phyloP scores from a whole-genome alignment of 108 stramenopile species.

The Cyclostephanos invisitatus region DNA sequence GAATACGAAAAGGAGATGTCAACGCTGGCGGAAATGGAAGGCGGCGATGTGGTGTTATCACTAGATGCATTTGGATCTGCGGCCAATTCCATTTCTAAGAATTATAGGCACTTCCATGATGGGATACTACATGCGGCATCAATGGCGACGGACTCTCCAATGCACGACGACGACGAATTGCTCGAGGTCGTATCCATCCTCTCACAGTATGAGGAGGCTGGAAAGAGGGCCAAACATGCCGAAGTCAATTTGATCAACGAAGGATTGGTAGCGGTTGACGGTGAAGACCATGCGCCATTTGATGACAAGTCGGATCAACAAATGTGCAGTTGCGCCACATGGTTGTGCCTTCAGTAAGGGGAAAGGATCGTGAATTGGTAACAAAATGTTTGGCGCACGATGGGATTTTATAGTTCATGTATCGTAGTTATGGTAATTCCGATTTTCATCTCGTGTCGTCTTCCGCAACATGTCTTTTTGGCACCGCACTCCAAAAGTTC shows the following conservation, averaged over 20 bases:
- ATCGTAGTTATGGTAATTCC: too few relatives aligned
- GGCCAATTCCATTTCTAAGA: background rate
- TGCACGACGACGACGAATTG: constrained; percentile 43
- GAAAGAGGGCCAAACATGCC: background rate
- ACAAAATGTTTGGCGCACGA: background rate
- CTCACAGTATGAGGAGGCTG: constrained; percentile 35
- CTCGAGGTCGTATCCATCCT: constrained; percentile 55
- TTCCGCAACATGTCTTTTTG: too few relatives aligned
- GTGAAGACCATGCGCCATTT: background rate
- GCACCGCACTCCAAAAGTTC: too few relatives aligned
- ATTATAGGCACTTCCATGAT: constrained; percentile 21
- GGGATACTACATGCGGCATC: constrained; percentile 19
- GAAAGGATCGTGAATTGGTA: background rate
- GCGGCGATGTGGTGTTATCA: background rate
- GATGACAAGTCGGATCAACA: background rate
- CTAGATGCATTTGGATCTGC: background rate
- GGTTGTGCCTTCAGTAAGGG: background rate
- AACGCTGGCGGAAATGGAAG: background rate
- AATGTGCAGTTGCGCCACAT: background rate
- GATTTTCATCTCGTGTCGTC: too few relatives aligned
- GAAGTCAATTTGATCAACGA: too few relatives aligned
- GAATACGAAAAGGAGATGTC: background rate
- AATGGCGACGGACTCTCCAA: background rate
- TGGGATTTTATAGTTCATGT: too few relatives aligned
- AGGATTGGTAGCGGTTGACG: background rate